Evolutionary conservation across 441 rosid genomes (phyloP).

Genomic region (Euphorbia celastroides): DNA sequence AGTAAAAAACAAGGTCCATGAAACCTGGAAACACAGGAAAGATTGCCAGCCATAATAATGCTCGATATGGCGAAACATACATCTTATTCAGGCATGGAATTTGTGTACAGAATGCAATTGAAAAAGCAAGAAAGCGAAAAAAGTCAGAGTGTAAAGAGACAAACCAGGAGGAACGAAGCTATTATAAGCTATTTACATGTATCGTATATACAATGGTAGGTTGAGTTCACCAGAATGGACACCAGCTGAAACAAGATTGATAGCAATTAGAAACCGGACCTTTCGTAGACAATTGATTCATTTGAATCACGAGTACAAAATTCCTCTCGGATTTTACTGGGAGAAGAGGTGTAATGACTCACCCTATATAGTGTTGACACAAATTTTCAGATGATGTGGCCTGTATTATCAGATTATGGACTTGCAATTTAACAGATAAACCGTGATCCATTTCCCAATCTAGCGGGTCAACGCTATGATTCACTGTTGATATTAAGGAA

Average conservation of each 20-base stretch:
- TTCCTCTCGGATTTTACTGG: not conserved
- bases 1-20: too few relatives aligned
- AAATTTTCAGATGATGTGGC: slow-evolving; percentile 88
- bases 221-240: slow-evolving; percentile 80
- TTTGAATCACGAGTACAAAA: not conserved
- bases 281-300: not conserved
- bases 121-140: too few relatives aligned
- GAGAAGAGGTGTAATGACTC: slow-evolving; percentile 21
- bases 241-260: slow-evolving; percentile 57
- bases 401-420: slow-evolving; percentile 84
- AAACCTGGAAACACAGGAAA: too few relatives aligned
- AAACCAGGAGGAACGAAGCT: too few relatives aligned
- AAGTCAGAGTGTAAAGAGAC: too few relatives aligned
- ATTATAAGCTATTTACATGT: slow-evolving; percentile 20
- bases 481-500: slow-evolving; percentile 43
- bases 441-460: slow-evolving; percentile 89
- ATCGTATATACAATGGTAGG: slow-evolving; percentile 5
- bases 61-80: too few relatives aligned
- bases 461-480: slow-evolving; percentile 64
- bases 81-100: too few relatives aligned
- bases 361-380: slow-evolving; percentile 99
- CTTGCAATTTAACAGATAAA: slow-evolving; percentile 91
- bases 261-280: not conserved
- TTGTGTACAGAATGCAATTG: too few relatives aligned
- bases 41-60: too few relatives aligned